Conservation (phyloP, 2,329 filamentous ascomycete genomes). For the Thelonectria blattea region DNA sequence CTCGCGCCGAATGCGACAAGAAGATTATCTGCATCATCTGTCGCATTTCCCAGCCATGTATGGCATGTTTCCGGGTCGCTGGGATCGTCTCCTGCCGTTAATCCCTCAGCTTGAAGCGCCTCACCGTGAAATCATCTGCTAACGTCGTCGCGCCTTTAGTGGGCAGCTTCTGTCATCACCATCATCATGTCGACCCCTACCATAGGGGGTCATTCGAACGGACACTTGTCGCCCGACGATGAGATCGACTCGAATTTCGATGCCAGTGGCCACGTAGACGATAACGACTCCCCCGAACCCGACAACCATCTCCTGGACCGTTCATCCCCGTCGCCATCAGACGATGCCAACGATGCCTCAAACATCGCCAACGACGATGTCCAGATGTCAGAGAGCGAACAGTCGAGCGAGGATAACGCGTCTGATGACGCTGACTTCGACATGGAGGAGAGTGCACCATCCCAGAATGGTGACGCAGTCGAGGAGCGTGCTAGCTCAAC, state of each 20-base stretch:
- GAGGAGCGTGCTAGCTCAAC: conserved; percentile 72
- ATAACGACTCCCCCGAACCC: conserved; percentile 79
- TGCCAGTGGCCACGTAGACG: conserved; percentile 48
- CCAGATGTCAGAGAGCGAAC: conserved; percentile 53
- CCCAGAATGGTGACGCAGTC: conserved; percentile 53
- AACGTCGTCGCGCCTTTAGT: conserved; percentile 45
- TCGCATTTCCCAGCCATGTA: conserved; percentile 25
- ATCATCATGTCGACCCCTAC: conserved; percentile 69
- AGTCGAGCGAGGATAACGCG: conserved; percentile 59
- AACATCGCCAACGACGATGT: conserved; percentile 49
- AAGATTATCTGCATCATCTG: conserved; percentile 43
- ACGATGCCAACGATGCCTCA: conserved; percentile 49
- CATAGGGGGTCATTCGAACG: conserved; percentile 69
- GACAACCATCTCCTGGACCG: conserved; percentile 62
- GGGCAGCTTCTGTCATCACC: conserved; percentile 65
- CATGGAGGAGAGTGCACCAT: conserved; percentile 64
- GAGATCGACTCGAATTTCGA: conserved; percentile 48
- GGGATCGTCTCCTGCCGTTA: conserved; percentile 28
- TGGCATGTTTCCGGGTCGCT: conserved; percentile 40
- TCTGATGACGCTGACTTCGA: conserved; percentile 79
- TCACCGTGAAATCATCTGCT: conserved; percentile 37
- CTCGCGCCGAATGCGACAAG: conserved; percentile 52
- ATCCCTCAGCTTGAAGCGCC: conserved; percentile 29
- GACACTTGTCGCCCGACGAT: conserved; percentile 64
- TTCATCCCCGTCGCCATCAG: conserved; percentile 52